A percentile compares a stretch with the other conserved stretches of the same genome.
These are phyloP conservation scores for Talaromyces sp. DNA, from an alignment of 2,329 filamentous ascomycete genomes.

Conservation along the genomic window DNA sequence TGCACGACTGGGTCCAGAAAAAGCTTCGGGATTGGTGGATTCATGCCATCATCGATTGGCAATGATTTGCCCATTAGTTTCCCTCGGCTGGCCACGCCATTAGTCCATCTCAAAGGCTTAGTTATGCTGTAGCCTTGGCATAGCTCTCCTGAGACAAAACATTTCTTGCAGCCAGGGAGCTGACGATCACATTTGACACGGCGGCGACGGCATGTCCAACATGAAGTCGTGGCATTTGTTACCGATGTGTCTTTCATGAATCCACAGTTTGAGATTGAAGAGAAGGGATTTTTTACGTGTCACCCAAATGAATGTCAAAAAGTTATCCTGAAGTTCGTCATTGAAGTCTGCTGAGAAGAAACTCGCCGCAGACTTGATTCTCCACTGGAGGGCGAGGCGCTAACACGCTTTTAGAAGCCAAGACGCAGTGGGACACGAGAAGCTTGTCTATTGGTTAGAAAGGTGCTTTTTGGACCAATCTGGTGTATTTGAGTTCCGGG, in stretches of 20 bases:
- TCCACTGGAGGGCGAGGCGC: not conserved
- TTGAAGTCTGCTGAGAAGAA: too few relatives aligned
- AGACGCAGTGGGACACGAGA: not conserved
- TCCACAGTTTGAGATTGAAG: not conserved
- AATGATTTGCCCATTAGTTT: slow-evolving; percentile 13
- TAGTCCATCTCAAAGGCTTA: slow-evolving; percentile 15
- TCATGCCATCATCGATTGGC: not conserved
- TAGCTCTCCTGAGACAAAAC: not conserved
- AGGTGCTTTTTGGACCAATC: too few relatives aligned
- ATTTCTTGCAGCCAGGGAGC: slow-evolving; percentile 13
- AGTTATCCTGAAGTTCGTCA: too few relatives aligned
- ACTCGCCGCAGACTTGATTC: too few relatives aligned
- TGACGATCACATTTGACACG: slow-evolving; percentile 17
- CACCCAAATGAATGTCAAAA: too few relatives aligned
- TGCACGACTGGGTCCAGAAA: slow-evolving; percentile 9
- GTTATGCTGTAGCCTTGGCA: slow-evolving; percentile 14
- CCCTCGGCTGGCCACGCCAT: slow-evolving; percentile 18
- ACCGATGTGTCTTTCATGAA: not conserved
- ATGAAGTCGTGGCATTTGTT: slow-evolving; percentile 6
- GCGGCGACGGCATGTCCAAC: slow-evolving; percentile 20
- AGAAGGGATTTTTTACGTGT: too few relatives aligned
- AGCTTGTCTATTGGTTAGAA: not conserved
- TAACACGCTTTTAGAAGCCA: not conserved
- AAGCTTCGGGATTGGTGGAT: slow-evolving; percentile 1
- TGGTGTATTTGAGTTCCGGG: not conserved